Evolutionary conservation across 768 basidiomycete genomes (phyloP).

Genomic region (Coprinopsis sp.): DNA sequence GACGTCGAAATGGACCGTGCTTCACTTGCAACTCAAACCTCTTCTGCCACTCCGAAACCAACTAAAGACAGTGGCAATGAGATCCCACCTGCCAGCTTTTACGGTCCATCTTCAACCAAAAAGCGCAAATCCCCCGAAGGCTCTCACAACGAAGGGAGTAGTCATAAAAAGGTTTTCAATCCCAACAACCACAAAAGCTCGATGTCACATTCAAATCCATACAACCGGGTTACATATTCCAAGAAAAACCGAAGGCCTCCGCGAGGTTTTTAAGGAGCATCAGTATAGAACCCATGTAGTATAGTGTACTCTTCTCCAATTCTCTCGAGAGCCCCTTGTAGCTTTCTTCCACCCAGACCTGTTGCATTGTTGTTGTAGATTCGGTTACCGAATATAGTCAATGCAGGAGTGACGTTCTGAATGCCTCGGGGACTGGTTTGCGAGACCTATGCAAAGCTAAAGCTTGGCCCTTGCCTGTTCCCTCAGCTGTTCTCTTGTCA

Average conservation of each 20-base stretch:
- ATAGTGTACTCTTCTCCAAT: background rate
- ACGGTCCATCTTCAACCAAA: conserved; percentile 4
- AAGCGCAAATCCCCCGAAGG: conserved; percentile 3
- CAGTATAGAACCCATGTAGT: conserved; percentile 5
- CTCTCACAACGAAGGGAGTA: background rate
- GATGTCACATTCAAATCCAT: conserved; percentile 1
- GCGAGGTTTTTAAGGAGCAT: conserved; percentile 1
- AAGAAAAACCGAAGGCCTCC: background rate
- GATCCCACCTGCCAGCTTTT: conserved; percentile 10
- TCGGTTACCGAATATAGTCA: too few species aligned
- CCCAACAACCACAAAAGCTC: background rate
- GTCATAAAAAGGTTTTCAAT: background rate
- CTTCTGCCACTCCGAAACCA: conserved; percentile 4
- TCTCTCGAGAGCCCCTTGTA: background rate
- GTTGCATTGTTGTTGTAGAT: too few species aligned
- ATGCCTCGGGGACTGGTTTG: too few species aligned
- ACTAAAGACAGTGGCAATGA: background rate
- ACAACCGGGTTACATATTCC: conserved; percentile 1
- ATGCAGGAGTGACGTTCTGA: too few species aligned
- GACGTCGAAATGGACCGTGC: conserved; percentile 1
- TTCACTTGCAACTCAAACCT: conserved; percentile 3
- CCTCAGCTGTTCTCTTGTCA: conserved; percentile 43
- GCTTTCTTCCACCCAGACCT: too few species aligned
- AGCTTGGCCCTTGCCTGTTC: conserved; percentile 50
- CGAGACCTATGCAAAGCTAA: conserved; percentile 28